Evolutionary conservation across 495 filamentous ascomycete genomes (phyloP).

Genomic region (Copromyces sp.): DNA sequence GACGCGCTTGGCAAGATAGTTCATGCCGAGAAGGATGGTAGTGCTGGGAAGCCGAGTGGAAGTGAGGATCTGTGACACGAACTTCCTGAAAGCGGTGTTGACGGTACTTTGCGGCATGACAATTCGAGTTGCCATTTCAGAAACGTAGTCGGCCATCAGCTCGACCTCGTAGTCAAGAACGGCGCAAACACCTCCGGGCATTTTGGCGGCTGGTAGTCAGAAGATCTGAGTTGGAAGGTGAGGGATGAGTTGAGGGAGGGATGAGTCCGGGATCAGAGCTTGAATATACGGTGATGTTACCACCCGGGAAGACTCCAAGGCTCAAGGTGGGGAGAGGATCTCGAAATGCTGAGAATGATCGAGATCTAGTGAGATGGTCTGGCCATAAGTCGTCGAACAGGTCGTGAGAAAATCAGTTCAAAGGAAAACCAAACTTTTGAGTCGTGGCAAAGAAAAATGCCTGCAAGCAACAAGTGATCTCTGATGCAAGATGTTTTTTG

Average conservation of each 20-base stretch:
- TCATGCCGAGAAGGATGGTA: conserved; percentile 86
- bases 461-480: background rate
- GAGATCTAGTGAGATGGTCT: conserved; percentile 30
- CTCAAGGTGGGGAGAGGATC: conserved; percentile 27
- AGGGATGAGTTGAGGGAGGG: background rate
- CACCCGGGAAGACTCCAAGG: conserved; percentile 19
- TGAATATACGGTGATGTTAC: background rate
- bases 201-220: conserved; percentile 23
- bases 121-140: conserved; percentile 79
- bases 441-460: background rate
- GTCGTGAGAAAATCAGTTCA: background rate
- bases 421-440: background rate
- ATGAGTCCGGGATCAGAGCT: background rate
- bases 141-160: conserved; percentile 94
- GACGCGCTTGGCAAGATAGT: conserved; percentile 78
- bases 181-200: conserved; percentile 81
- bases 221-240: background rate
- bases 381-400: conserved; percentile 30
- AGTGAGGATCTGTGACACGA: conserved; percentile 84
- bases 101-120: conserved; percentile 57
- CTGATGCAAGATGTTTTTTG: background rate
- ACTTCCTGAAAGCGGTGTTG: conserved; percentile 80
- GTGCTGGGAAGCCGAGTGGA: conserved; percentile 92
- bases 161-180: conserved; percentile 99
- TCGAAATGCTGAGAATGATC: conserved; percentile 13